Evolutionary conservation across 306 rosid species (phyloP), one percentile per base, ranked within the genome.

Genomic region (Dryas octopetala): DNA sequence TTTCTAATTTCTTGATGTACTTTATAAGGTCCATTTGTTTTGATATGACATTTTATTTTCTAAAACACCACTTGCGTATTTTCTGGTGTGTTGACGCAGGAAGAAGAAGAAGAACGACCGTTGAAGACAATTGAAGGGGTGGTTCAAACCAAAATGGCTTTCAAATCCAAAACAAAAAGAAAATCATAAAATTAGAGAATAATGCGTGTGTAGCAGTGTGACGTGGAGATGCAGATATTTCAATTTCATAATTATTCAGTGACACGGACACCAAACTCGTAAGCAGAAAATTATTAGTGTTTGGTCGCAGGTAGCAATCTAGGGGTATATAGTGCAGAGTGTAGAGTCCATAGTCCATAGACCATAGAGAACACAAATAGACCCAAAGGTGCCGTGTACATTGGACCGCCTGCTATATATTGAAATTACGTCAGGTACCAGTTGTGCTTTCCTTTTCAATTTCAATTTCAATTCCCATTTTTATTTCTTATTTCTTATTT

Each of bases 281-380:
- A 23, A 9, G 28, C 16, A 16, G 11, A 72, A 32, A 32, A 58
- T 81, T 71, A 76, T 71, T 38, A 71, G 71, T 62, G 80, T 74
- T 57, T 69, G 86, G 83, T 74, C 51, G 64, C 66, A 59, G n/a
- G 74, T 48, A 74, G 70, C 73, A 58, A 40, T 82, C 76, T 10
- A 17, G 38, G 5, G 28, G 23, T 32, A 32, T 32, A 32, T 1
- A 32, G 38, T 32, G 38, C 38, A 32, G 38, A 32, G 38, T 32
- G 2, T 32, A 32, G 38, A 32, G 38, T 32, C 2, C 3, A 0
- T 17, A 54, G 41, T 53, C 41, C 9, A 38, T 52, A 57, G 48
- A 41, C 48, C 48, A 28, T 40, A 7, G 68, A 19, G 54, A 48
- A 46, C 66, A n/a, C 43, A 40, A 62, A 50, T 44, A 65, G 47